A percentile compares a stretch with the other conserved stretches of the same genome.
Evolutionary conservation across 1,284 basidiomycete genomes (phyloP).

Genomic region (Trichosporon faecale): DNA sequence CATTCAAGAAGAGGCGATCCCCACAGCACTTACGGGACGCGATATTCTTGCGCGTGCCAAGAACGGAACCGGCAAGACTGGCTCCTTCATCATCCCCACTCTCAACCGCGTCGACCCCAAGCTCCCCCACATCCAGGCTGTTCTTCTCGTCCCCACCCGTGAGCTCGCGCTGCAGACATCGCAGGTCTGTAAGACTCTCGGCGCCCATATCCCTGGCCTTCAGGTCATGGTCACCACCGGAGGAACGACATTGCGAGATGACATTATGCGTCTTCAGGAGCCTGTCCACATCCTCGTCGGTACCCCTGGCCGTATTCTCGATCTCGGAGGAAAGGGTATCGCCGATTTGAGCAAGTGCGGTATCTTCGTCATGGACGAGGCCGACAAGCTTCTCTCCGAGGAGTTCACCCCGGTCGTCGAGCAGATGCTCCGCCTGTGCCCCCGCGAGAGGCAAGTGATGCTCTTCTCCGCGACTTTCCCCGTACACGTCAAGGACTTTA

Average conservation of each 20-base stretch:
- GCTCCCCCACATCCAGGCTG: conserved; percentile 87
- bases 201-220: conserved; percentile 82
- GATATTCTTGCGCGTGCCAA: conserved; percentile 73
- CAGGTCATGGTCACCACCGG: conserved; percentile 99
- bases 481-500: conserved; percentile 98
- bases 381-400: conserved; percentile 94
- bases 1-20: conserved; percentile 97
- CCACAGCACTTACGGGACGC: conserved; percentile 77
- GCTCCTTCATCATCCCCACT: conserved; percentile 95
- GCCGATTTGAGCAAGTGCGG: conserved; percentile 92
- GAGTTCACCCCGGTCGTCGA: conserved; percentile 99
- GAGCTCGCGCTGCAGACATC: conserved; percentile 94
- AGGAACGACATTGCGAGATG: conserved; percentile 95
- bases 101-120: conserved; percentile 86
- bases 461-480: conserved; percentile 99
- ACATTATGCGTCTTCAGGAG: conserved; percentile 89
- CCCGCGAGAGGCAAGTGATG: conserved; percentile 91
- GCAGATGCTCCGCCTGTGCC: conserved; percentile 82
- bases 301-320: conserved; percentile 93
- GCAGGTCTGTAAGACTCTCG: conserved; percentile 95
- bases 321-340: conserved; percentile 88
- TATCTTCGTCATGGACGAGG: conserved; percentile 98
- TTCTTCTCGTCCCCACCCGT: conserved; percentile 89
- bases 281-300: conserved; percentile 94
- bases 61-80: conserved; percentile 63